These are phyloP conservation scores for Alternaria viburni DNA, from an alignment of 2,329 filamentous ascomycete genomes.

Conservation along the genomic window DNA sequence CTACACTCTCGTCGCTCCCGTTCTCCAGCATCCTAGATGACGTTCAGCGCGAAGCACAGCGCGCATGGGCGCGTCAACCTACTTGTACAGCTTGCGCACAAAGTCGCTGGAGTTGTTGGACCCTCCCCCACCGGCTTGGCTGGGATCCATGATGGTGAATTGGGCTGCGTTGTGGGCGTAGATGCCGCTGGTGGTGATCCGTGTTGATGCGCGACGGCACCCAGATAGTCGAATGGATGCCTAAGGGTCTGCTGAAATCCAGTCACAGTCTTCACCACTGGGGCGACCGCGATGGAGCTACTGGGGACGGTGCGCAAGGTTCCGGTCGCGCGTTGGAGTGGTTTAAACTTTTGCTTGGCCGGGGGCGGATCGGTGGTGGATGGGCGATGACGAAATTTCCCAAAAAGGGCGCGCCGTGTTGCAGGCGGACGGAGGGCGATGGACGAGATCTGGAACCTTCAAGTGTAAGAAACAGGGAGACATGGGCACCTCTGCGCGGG, in stretches of 20 bases:
- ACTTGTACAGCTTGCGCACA: conserved; percentile 99
- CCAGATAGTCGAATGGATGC: not conserved
- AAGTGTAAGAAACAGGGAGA: conserved; percentile 31
- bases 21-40: conserved; percentile 88
- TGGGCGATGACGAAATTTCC: conserved; percentile 31
- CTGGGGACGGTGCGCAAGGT: conserved; percentile 22
- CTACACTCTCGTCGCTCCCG: conserved; percentile 87
- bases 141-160: conserved; percentile 39
- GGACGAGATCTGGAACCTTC: conserved; percentile 33
- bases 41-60: conserved; percentile 34
- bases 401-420: conserved; percentile 25
- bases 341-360: conserved; percentile 20
- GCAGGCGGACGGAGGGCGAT: conserved; percentile 22
- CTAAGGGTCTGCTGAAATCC: not conserved
- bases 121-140: conserved; percentile 45
- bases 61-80: conserved; percentile 47
- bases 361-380: conserved; percentile 16
- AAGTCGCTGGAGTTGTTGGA: conserved; percentile 93
- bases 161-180: not conserved
- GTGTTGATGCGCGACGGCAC: conserved; percentile 14
- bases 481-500: conserved; percentile 27
- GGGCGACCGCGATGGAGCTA: conserved; percentile 1
- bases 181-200: conserved; percentile 2
- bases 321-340: conserved; percentile 16
- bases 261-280: conserved; percentile 2